Conservation (phyloP, 1,284 basidiomycete species). For the Hemileia vastatrix region DNA sequence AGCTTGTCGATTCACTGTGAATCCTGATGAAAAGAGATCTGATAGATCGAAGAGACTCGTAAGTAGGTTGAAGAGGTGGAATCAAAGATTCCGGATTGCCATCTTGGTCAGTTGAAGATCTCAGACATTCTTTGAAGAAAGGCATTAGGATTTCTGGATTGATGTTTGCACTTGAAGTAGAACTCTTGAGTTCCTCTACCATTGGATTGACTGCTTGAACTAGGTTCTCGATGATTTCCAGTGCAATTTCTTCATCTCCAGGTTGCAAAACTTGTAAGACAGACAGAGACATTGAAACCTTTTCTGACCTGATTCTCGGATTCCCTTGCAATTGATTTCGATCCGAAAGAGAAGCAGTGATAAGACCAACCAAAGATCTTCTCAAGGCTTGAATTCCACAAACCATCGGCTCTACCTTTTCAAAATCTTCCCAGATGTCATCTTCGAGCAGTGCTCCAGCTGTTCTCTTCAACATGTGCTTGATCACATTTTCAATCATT, state of each 20-base stretch:
- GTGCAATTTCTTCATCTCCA: constrained; percentile 56
- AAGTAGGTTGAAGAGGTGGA: constrained; percentile 44
- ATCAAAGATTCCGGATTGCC: constrained; percentile 17
- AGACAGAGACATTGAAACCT: constrained; percentile 57
- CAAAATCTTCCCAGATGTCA: neutral
- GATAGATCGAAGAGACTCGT: neutral
- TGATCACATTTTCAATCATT: neutral
- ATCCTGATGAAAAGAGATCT: constrained; percentile 50
- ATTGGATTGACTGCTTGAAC: neutral
- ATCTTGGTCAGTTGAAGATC: constrained; percentile 45
- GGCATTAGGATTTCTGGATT: constrained; percentile 52
- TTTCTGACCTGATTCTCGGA: constrained; percentile 45
- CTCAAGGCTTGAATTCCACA: neutral
- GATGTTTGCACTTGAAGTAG: neutral
- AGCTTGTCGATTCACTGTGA: constrained; percentile 50
- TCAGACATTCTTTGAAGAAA: constrained; percentile 54
- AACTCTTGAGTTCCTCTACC: neutral
- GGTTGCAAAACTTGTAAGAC: constrained; percentile 54
- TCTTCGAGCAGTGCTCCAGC: neutral
- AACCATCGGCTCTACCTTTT: neutral
- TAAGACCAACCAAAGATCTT: neutral
- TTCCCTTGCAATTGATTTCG: neutral
- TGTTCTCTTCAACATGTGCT: neutral
- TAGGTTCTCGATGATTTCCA: constrained; percentile 48
- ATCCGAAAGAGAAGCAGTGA: neutral